A percentile compares a stretch with the other conserved stretches of the same genome.
These are phyloP conservation scores for Trametes meyenii DNA, from an alignment of 768 basidiomycete genomes.

Conservation along the genomic window DNA sequence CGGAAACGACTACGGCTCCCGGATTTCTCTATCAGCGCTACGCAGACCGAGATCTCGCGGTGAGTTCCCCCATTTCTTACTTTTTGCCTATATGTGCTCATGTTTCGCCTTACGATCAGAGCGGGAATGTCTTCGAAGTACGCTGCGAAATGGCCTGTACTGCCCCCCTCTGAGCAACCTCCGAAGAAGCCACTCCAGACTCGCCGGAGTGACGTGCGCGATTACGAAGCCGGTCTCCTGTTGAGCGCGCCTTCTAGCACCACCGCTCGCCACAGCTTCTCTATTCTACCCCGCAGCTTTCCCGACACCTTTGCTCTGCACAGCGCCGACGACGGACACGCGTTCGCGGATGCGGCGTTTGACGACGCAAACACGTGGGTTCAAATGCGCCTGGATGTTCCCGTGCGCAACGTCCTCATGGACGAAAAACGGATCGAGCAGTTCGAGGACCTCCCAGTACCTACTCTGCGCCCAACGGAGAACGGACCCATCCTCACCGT, in stretches of 20 bases:
- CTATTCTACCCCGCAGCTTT: constrained; percentile 53
- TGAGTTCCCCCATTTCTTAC: constrained; percentile 36
- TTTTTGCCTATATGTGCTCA: not conserved
- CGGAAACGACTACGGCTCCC: constrained; percentile 59
- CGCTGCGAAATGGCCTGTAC: constrained; percentile 55
- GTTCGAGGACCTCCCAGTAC: constrained; percentile 43
- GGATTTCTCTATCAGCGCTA: constrained; percentile 56
- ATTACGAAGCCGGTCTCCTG: constrained; percentile 51
- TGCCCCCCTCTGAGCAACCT: constrained; percentile 59
- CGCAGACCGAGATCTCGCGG: constrained; percentile 72
- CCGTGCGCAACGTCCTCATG: constrained; percentile 41
- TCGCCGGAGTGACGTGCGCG: constrained; percentile 50
- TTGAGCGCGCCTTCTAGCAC: constrained; percentile 24
- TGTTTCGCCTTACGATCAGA: constrained; percentile 34
- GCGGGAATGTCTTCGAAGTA: constrained; percentile 46
- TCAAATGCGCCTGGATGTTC: constrained; percentile 58
- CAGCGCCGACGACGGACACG: constrained; percentile 46
- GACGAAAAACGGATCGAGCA: constrained; percentile 18
- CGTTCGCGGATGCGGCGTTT: constrained; percentile 36
- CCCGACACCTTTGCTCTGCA: constrained; percentile 50
- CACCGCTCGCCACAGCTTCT: constrained; percentile 45
- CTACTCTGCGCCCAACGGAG: constrained; percentile 48
- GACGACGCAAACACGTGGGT: constrained; percentile 49
- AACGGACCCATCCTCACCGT: constrained; percentile 60
- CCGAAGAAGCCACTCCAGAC: constrained; percentile 59